Evolutionary conservation across 2,329 filamentous ascomycete genomes (phyloP), one percentile per base, ranked within the genome.

Genomic region (Cytospora leucostoma): DNA sequence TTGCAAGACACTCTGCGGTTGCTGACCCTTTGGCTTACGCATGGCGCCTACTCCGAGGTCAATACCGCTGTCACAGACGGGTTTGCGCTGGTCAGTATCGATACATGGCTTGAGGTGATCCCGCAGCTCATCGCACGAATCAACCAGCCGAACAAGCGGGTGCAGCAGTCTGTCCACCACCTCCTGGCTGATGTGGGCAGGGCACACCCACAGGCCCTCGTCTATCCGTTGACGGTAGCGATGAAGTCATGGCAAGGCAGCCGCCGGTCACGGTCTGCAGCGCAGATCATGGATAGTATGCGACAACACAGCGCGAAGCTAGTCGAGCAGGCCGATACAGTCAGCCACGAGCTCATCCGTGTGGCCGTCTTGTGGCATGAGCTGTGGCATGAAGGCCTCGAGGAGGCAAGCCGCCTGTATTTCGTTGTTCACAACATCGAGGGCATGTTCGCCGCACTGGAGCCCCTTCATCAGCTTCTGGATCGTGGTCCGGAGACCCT

Each of bases 321-420:
- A 40, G 95, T 99, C 10, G 92, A 97, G 68, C 95, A 99, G 76
- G 95, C 95, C 40, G 94, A 97, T 73, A 83, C 93, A 54, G 93
- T 99, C 69, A 98, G 94, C 74, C 91, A 95, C 72, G 96, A 99
- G 74, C 86, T 99, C 62, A 98, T 99, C 72, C 88, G 95, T 58
- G 96, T 99, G 64, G 95, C 95, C 17, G 94, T 99, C 2, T 77
- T 99, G 32, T 99, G 96, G 96, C 95, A 99, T 73, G 95, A 99
- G 72, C 90, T 96, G 68, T 99, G 95, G 95, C 95, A 99, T 69
- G 96, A 99, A 76, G 96, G 91, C 34, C 82, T 99, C 17, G 95
- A 99, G 76, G 96, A 99, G 78, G 96, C 95, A 1, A 97, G 93
- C 37, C 87, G 95, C 59, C 81, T 99, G 19, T 99, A 98, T 80